Conservation (phyloP, 129 eudicot genomes). For the Solidago caesia region DNA sequence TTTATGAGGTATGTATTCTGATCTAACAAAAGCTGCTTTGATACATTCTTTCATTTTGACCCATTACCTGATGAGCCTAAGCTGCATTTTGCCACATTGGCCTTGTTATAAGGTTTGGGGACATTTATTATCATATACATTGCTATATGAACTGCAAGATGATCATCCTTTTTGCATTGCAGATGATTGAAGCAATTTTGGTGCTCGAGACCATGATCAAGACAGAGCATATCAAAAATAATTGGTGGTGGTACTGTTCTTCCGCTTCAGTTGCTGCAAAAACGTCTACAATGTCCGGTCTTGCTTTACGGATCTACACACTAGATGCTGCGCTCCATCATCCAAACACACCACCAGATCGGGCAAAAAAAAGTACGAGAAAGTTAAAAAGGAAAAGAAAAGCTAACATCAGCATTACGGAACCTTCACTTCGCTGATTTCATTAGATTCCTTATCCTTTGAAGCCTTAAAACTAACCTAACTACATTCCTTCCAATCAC, state of each 20-base stretch:
- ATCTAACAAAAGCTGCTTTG: background rate
- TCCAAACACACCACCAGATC: slow-evolving; percentile 20
- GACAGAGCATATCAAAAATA: slow-evolving; percentile 54
- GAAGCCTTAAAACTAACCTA: too few species aligned
- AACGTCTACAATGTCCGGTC: slow-evolving; percentile 57
- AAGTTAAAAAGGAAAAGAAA: background rate
- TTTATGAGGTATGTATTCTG: slow-evolving; percentile 9
- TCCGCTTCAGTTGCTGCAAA: slow-evolving; percentile 67
- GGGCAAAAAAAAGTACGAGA: background rate
- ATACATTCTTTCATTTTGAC: background rate
- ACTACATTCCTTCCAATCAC: too few species aligned
- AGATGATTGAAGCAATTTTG: slow-evolving; percentile 73
- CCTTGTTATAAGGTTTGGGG: background rate
- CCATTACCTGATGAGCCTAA: background rate
- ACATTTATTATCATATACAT: background rate
- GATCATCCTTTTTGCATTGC: slow-evolving; percentile 19
- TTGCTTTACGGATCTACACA: slow-evolving; percentile 60
- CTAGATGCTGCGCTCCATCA: slow-evolving; percentile 60
- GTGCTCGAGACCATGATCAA: slow-evolving; percentile 69
- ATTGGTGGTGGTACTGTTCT: slow-evolving; percentile 90
- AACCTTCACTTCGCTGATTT: too few species aligned
- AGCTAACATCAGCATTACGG: too few species aligned
- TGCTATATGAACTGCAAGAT: background rate
- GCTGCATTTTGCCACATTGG: background rate
- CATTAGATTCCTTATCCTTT: too few species aligned